A percentile compares a stretch with the other conserved stretches of the same genome.
Evolutionary conservation across 768 basidiomycete species (phyloP).

Genomic region (Suillus placidus): DNA sequence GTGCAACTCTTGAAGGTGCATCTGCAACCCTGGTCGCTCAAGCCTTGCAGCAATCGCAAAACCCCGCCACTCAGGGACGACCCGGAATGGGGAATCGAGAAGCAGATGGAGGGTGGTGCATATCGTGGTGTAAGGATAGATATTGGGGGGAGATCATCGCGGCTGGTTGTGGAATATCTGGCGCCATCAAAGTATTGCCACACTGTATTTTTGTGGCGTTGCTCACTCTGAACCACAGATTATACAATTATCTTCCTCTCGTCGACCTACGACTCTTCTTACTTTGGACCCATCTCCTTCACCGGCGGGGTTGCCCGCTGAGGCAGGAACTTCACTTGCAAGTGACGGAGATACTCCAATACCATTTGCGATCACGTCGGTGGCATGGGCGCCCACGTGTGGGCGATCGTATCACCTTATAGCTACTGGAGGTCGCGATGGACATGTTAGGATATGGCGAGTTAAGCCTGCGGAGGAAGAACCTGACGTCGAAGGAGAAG

Average conservation of each 20-base stretch:
- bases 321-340: slow-evolving; percentile 24
- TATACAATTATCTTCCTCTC: slow-evolving; percentile 70
- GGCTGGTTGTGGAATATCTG: slow-evolving; percentile 69
- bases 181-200: slow-evolving; percentile 68
- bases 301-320: slow-evolving; percentile 19
- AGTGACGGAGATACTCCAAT: slow-evolving; percentile 41
- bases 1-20: slow-evolving; percentile 54
- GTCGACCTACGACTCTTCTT: slow-evolving; percentile 66
- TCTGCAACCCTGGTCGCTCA: slow-evolving; percentile 64
- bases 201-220: slow-evolving; percentile 5
- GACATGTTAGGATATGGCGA: slow-evolving; percentile 88
- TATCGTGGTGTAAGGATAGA: slow-evolving; percentile 94
- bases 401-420: slow-evolving; percentile 94
- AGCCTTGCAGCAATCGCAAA: slow-evolving; percentile 57
- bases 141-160: slow-evolving; percentile 96
- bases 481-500: slow-evolving; percentile 46
- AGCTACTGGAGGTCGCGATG: slow-evolving; percentile 88
- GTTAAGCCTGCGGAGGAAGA: slow-evolving; percentile 61
- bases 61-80: slow-evolving; percentile 35
- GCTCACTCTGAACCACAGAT: slow-evolving; percentile 46
- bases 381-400: slow-evolving; percentile 94
- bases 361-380: slow-evolving; percentile 71
- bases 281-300: slow-evolving; percentile 51
- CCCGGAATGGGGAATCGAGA: slow-evolving; percentile 65
- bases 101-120: slow-evolving; percentile 89